phyloP scores from a whole-genome alignment of 306 rosid genomes.

The Macrotyloma uniflorum region DNA sequence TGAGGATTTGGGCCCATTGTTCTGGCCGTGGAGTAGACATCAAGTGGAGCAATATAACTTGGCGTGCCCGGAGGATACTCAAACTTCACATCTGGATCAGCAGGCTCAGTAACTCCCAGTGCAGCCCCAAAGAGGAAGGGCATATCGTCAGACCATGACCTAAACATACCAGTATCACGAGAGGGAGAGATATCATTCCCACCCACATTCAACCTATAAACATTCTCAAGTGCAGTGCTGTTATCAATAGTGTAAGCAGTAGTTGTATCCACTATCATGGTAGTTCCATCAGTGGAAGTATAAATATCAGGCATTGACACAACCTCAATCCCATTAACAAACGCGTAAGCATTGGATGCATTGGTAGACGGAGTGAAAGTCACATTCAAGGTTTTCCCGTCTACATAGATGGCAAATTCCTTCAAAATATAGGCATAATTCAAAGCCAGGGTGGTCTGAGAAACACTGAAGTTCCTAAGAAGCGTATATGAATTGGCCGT shows the following conservation, averaged over 20 bases:
- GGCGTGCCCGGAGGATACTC: conserved; percentile 51
- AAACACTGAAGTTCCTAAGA: conserved; percentile 73
- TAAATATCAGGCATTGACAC: conserved; percentile 87
- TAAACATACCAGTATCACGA: conserved; percentile 76
- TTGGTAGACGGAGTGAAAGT: conserved; percentile 69
- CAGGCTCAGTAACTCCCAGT: conserved; percentile 59
- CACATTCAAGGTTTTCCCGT: conserved; percentile 59
- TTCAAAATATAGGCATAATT: conserved; percentile 59
- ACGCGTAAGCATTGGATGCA: conserved; percentile 67
- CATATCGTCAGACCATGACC: conserved; percentile 81
- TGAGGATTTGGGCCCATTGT: conserved; percentile 70
- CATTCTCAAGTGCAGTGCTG: conserved; percentile 69
- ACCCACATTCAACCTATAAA: conserved; percentile 84
- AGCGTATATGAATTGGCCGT: conserved; percentile 58
- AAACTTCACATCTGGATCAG: conserved; percentile 57
- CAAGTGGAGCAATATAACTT: conserved; percentile 62
- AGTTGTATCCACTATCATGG: conserved; percentile 52
- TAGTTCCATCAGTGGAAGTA: conserved; percentile 43
- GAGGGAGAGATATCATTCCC: conserved; percentile 84
- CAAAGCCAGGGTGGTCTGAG: conserved; percentile 67
- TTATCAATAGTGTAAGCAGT: conserved; percentile 50
- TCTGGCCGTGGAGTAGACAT: conserved; percentile 82
- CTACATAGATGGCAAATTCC: conserved; percentile 70
- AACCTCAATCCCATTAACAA: conserved; percentile 92
- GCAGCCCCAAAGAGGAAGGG: conserved; percentile 65